Base-by-base conservation (phyloP, 2,329 filamentous ascomycete species). In the Daldinia eschscholtzii region DNA sequence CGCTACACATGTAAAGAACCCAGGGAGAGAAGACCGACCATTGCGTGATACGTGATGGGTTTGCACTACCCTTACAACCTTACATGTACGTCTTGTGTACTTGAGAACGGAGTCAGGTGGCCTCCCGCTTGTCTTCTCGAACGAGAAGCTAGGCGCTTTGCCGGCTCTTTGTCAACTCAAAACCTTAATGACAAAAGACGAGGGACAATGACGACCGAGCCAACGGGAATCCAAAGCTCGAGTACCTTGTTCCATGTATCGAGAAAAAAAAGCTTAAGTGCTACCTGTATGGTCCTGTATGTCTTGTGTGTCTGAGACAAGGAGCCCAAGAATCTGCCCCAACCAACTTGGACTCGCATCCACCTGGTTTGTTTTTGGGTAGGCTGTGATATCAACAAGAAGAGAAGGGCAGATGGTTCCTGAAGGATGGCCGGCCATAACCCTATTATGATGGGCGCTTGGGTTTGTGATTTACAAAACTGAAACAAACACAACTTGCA, bases 371-470 rank as follows among this genome's bases (percentile, higher is more conserved):
- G 26, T 37, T 37, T 55, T 30, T 55, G 57, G 33, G 35, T 44
- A 57, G 33, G 53, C 33, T 65, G 64, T 55, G 33, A 55, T 64
- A 64, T 67, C 44, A 61, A 56, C 44, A 37, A 37, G 57, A 70
- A 35, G 64, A 64, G 58, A 23, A 23, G 12, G 28, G 52, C 41
- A 64, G 20, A 64, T 50, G 37, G n/a, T 61, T 53, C 61, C 42
- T 61, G 46, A 57, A 57, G 52, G 57, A 57, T 53, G 57, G 56
- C 57, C 55, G 30, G 57, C 48, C 37, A 63, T 64, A 64, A 69
- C 67, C 61, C 61, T 70, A 70, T 70, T 70, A 61, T 61, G 68
- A 70, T 70, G 65, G 53, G 59, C 68, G 57, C 20, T 63, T 57
- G 26, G 23, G 61, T 52, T 60, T 33, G 39, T 60, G 65, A 70